These are phyloP conservation scores for Pestalotiopsis sp. DNA, from an alignment of 2,329 filamentous ascomycete species.

Conservation along the genomic window DNA sequence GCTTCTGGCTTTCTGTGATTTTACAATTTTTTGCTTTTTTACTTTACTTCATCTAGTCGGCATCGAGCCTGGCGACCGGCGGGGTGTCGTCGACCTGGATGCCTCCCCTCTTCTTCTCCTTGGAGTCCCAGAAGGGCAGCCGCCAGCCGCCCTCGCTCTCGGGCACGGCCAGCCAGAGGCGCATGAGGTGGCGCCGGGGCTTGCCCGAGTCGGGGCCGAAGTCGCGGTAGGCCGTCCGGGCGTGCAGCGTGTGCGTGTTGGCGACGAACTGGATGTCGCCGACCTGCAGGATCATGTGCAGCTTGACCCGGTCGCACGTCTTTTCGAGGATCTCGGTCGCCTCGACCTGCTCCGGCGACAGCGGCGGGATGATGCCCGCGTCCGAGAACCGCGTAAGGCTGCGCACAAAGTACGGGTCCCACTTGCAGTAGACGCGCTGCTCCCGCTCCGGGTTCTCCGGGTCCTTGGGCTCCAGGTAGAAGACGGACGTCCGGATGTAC, in stretches of 20 bases:
- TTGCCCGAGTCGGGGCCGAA: conserved; percentile 59
- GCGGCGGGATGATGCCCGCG: conserved; percentile 69
- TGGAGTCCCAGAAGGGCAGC: conserved; percentile 78
- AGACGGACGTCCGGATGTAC: conserved; percentile 71
- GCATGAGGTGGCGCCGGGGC: conserved; percentile 77
- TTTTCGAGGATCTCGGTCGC: conserved; percentile 74
- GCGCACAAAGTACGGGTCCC: conserved; percentile 86
- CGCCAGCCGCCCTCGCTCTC: conserved; percentile 84
- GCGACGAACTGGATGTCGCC: conserved; percentile 88
- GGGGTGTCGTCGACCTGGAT: conserved; percentile 84
- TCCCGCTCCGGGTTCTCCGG: conserved; percentile 48
- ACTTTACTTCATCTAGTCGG: conserved; percentile 56
- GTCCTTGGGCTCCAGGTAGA: conserved; percentile 70
- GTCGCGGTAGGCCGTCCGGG: conserved; percentile 79
- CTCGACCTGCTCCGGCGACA: conserved; percentile 69
- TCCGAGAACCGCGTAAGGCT: conserved; percentile 76
- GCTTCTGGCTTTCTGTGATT: background rate
- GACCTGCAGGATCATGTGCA: conserved; percentile 86
- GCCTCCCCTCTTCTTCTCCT: conserved; percentile 84
- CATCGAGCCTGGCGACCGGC: conserved; percentile 76
- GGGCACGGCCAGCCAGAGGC: conserved; percentile 82
- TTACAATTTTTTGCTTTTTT: background rate
- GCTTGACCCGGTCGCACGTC: conserved; percentile 70
- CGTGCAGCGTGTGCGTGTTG: conserved; percentile 81
- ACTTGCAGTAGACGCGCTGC: conserved; percentile 77